Evolutionary conservation across 768 basidiomycete genomes (phyloP).

Genomic region (Mrakia gelida): DNA sequence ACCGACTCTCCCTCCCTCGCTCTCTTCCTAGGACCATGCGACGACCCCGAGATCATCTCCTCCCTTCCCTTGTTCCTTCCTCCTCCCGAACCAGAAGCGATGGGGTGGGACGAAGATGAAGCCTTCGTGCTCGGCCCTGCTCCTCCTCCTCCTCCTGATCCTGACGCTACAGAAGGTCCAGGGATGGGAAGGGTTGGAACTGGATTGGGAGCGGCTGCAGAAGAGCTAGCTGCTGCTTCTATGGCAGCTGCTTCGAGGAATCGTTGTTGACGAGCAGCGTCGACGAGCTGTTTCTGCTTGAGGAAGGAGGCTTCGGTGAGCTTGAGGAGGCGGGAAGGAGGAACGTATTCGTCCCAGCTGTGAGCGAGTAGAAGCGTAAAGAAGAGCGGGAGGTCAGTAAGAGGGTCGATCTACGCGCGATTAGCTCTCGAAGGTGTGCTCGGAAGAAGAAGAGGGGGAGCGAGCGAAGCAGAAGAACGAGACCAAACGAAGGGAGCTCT

Average conservation of each 20-base stretch:
- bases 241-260: slow-evolving; percentile 21
- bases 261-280: slow-evolving; percentile 33
- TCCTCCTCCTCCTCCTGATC: background rate
- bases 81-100: background rate
- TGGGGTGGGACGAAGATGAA: background rate
- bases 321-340: slow-evolving; percentile 72
- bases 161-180: background rate
- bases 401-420: background rate
- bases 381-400: slow-evolving; percentile 10
- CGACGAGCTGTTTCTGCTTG: slow-evolving; percentile 64
- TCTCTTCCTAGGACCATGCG: slow-evolving; percentile 17
- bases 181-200: background rate
- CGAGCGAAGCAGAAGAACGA: background rate
- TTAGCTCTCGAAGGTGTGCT: background rate
- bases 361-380: background rate
- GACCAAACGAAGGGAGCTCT: background rate
- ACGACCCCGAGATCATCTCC: background rate
- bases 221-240: slow-evolving; percentile 1
- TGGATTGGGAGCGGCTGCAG: background rate
- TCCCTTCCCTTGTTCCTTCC: slow-evolving; percentile 1
- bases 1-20: slow-evolving; percentile 28
- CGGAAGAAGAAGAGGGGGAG: background rate
- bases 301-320: slow-evolving; percentile 72
- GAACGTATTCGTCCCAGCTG: slow-evolving; percentile 99
- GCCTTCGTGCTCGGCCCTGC: slow-evolving; percentile 2